phyloP scores from a whole-genome alignment of 305 asterid species.

The Fraxinus greggii region DNA sequence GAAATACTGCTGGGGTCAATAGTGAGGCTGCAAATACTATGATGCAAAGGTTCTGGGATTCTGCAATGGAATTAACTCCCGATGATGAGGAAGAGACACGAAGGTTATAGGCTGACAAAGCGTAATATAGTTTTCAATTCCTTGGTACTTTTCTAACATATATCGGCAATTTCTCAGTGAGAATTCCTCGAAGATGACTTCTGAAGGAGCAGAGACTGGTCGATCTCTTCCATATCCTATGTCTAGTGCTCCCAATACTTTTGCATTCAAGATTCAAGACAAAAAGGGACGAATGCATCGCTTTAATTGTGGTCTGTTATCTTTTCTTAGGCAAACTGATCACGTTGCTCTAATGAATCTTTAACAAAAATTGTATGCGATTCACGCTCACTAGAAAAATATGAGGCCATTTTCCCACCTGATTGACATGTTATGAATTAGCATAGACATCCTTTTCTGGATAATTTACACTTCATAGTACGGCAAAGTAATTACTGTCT shows the following conservation, averaged over 20 bases:
- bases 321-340: background rate
- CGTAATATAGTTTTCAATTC: background rate
- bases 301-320: slow-evolving; percentile 68
- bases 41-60: slow-evolving; percentile 99
- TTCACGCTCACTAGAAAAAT: background rate
- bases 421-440: background rate
- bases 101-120: slow-evolving; percentile 43
- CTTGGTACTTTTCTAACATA: slow-evolving; percentile 27
- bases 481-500: background rate
- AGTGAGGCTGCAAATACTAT: slow-evolving; percentile 70
- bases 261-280: slow-evolving; percentile 89
- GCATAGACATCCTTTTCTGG: background rate
- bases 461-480: background rate
- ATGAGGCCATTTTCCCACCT: background rate
- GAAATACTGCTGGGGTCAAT: slow-evolving; percentile 68
- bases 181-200: slow-evolving; percentile 69
- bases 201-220: slow-evolving; percentile 78
- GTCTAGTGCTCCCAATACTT: slow-evolving; percentile 45
- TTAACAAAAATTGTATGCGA: background rate
- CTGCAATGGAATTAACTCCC: slow-evolving; percentile 85
- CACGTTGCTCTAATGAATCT: background rate
- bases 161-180: slow-evolving; percentile 52
- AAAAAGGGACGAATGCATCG: slow-evolving; percentile 86
- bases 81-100: slow-evolving; percentile 81
- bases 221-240: slow-evolving; percentile 55